Evolutionary conservation across 768 basidiomycete species (phyloP).

Genomic region (Auricularia auricula-judae): DNA sequence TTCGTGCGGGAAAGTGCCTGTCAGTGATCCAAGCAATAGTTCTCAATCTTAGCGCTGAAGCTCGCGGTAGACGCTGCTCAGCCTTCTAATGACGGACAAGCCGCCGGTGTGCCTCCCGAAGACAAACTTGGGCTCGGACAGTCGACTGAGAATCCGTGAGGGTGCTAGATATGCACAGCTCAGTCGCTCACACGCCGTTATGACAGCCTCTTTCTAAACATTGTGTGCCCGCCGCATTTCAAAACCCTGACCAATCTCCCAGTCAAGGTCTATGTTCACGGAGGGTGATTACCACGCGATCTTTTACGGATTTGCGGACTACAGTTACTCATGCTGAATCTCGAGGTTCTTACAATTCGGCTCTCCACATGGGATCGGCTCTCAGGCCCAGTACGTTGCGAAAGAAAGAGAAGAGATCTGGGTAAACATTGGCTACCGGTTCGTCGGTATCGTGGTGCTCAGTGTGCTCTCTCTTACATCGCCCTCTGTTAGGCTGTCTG

Average conservation of each 20-base stretch:
- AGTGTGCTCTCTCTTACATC: neutral
- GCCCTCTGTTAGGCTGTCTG: constrained; percentile 36
- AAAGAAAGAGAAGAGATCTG: constrained; percentile 56
- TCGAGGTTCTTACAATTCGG: constrained; percentile 68
- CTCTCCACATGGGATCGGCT: constrained; percentile 49
- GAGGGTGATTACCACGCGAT: constrained; percentile 37
- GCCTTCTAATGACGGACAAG: constrained; percentile 55
- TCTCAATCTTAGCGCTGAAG: constrained; percentile 1
- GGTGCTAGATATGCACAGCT: neutral
- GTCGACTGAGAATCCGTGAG: constrained; percentile 63
- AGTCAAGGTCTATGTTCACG: constrained; percentile 68
- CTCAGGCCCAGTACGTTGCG: constrained; percentile 58
- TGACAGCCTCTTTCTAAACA: constrained; percentile 51
- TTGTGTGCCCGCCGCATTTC: constrained; percentile 45
- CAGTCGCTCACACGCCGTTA: neutral
- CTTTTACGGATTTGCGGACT: no score
- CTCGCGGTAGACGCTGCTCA: constrained; percentile 43
- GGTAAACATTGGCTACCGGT: constrained; percentile 63
- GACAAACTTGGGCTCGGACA: constrained; percentile 57
- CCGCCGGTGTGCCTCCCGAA: constrained; percentile 34
- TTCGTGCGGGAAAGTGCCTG: constrained; percentile 51
- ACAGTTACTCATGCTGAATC: neutral
- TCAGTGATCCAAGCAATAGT: constrained; percentile 20
- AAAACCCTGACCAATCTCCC: constrained; percentile 38
- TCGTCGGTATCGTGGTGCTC: neutral